These are phyloP conservation scores for Candida methanosorbosa DNA, from an alignment of 805 yeast genomes.

Conservation along the genomic window DNA sequence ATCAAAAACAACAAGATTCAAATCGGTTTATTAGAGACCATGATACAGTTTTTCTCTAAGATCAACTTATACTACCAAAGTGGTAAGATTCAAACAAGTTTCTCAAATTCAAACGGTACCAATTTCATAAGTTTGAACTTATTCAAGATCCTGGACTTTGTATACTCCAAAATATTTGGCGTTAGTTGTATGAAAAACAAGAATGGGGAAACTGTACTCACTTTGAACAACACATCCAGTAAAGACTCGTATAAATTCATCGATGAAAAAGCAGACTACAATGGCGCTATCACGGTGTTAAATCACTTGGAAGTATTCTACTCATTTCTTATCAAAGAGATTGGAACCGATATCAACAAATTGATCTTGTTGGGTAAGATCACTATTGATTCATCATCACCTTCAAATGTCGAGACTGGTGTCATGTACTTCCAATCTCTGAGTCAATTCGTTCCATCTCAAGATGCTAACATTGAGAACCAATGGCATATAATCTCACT, in stretches of 20 bases:
- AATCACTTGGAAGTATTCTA: constrained; percentile 22
- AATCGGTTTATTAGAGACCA: constrained; percentile 19
- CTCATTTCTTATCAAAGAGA: constrained; percentile 18
- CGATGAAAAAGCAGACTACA: constrained; percentile 5
- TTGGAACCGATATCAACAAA: constrained; percentile 25
- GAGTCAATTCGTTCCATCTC: constrained; percentile 6
- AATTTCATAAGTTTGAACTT: constrained; percentile 22
- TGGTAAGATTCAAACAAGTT: constrained; percentile 15
- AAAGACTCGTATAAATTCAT: background rate
- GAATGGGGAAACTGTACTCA: background rate
- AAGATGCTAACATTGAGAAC: constrained; percentile 7
- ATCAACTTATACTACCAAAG: constrained; percentile 23
- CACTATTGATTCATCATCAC: background rate
- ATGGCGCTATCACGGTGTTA: constrained; percentile 13
- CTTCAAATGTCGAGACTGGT: constrained; percentile 5
- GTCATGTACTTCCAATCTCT: constrained; percentile 15
- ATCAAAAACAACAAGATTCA: constrained; percentile 8
- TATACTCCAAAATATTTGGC: constrained; percentile 17
- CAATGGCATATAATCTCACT: constrained; percentile 20
- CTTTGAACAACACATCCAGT: background rate
- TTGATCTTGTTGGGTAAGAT: constrained; percentile 21
- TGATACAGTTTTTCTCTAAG: constrained; percentile 21
- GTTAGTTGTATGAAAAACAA: constrained; percentile 2
- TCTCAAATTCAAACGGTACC: constrained; percentile 8
- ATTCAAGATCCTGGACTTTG: constrained; percentile 16